Conservation (phyloP, 2,329 filamentous ascomycete species). For the Phialophora chinensis region DNA sequence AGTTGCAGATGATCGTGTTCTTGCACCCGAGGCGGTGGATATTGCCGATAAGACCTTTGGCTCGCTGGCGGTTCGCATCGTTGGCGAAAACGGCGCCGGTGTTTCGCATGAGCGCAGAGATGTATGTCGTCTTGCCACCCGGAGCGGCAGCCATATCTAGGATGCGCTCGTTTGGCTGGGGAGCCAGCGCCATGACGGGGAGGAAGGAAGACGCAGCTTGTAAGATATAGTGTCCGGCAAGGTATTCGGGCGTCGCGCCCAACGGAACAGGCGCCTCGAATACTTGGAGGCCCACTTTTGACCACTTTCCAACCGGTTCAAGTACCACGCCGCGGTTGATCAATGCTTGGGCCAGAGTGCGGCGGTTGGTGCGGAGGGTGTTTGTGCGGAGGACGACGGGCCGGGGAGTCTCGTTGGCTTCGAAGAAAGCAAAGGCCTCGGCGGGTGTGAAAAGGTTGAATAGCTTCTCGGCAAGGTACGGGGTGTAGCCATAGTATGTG, state of each 20-base stretch:
- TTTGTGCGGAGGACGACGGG: constrained; percentile 97
- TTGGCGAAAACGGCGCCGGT: constrained; percentile 95
- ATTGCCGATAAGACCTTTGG: constrained; percentile 97
- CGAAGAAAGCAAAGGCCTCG: constrained; percentile 97
- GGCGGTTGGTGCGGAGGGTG: constrained; percentile 77
- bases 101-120: constrained; percentile 97
- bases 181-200: constrained; percentile 94
- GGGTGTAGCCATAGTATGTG: constrained; percentile 94
- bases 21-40: constrained; percentile 91
- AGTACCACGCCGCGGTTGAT: constrained; percentile 97
- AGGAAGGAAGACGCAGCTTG: constrained; percentile 97
- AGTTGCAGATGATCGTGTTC: constrained; percentile 94
- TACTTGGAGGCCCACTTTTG: constrained; percentile 94
- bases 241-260: constrained; percentile 95
- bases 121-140: constrained; percentile 94
- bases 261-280: constrained; percentile 89
- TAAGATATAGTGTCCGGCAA: constrained; percentile 96
- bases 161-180: constrained; percentile 88
- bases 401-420: constrained; percentile 93
- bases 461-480: constrained; percentile 94
- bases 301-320: constrained; percentile 98
- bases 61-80: constrained; percentile 89
- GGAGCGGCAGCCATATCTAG: constrained; percentile 95
- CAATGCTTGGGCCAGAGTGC: constrained; percentile 86
- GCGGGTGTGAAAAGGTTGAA: constrained; percentile 89